These are phyloP conservation scores for Penicillium sp. DNA, from an alignment of 2,329 filamentous ascomycete genomes.

Conservation along the genomic window DNA sequence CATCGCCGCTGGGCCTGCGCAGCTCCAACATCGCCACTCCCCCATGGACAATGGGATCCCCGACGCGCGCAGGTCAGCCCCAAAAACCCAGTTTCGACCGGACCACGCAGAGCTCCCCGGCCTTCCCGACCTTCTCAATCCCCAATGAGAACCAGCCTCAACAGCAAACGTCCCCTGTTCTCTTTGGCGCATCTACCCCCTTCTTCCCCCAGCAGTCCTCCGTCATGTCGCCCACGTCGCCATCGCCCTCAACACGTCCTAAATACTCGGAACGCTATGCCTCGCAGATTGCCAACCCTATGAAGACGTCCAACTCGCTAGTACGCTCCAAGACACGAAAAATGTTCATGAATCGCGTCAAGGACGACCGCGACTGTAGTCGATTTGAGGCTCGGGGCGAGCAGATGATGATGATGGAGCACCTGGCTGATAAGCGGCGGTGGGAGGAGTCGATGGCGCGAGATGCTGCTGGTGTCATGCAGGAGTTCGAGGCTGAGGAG, in stretches of 20 bases:
- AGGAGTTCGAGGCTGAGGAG: constrained; percentile 19
- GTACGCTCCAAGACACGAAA: constrained; percentile 35
- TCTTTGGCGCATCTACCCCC: not conserved
- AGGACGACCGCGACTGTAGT: constrained; percentile 36
- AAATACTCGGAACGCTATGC: constrained; percentile 37
- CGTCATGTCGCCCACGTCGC: constrained; percentile 8
- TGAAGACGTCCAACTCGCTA: constrained; percentile 24
- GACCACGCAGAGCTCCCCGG: constrained; percentile 9
- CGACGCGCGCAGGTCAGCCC: constrained; percentile 4
- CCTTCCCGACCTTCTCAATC: constrained; percentile 10
- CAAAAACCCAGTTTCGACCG: constrained; percentile 7
- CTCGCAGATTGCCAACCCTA: constrained; percentile 31
- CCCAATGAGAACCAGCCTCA: constrained; percentile 4
- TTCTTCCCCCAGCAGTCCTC: constrained; percentile 1
- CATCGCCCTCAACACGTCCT: constrained; percentile 15
- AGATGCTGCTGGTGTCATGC: constrained; percentile 26
- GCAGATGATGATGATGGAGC: constrained; percentile 42
- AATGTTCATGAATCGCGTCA: constrained; percentile 41
- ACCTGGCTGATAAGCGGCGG: constrained; percentile 33
- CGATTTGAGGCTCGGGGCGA: constrained; percentile 40
- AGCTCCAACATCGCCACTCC: constrained; percentile 18
- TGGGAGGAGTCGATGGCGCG: constrained; percentile 39
- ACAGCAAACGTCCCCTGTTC: not conserved
- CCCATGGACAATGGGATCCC: constrained; percentile 20
- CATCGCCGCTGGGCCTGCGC: constrained; percentile 25